Percentiles rank a stretch among this genome's conserved stretches.
These are phyloP conservation scores for Harringtonia aguacate DNA, from an alignment of 2,329 filamentous ascomycete species.

Conservation along the genomic window DNA sequence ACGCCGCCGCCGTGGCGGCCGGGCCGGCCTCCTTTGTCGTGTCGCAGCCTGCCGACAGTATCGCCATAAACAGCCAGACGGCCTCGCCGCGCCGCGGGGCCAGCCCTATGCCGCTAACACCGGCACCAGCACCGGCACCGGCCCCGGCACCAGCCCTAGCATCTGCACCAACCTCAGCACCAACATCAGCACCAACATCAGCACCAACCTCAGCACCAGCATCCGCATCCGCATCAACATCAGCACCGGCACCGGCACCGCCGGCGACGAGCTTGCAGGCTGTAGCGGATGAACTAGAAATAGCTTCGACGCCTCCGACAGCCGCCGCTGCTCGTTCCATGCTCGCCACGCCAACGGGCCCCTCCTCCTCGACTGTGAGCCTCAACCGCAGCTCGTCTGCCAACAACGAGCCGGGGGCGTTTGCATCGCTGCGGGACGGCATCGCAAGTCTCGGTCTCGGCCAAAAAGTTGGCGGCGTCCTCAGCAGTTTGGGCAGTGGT, in stretches of 20 bases:
- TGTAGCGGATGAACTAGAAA: slow-evolving; percentile 7
- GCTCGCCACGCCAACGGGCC: slow-evolving; percentile 8
- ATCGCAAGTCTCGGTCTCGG: slow-evolving; percentile 12
- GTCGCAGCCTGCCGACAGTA: slow-evolving; percentile 33
- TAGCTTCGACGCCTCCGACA: neutral
- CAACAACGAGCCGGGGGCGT: slow-evolving; percentile 9
- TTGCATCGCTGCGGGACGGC: slow-evolving; percentile 13
- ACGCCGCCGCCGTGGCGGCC: slow-evolving; percentile 8
- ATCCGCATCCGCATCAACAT: too few species aligned
- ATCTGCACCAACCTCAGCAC: too few species aligned
- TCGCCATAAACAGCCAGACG: slow-evolving; percentile 10
- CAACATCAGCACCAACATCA: too few species aligned
- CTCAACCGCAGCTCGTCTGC: slow-evolving; percentile 10
- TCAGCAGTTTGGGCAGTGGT: slow-evolving; percentile 9
- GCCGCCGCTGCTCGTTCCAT: slow-evolving; percentile 8
- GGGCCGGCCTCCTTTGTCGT: slow-evolving; percentile 4
- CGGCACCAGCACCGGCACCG: too few species aligned
- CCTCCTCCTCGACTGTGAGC: neutral
- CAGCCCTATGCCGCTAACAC: slow-evolving; percentile 24
- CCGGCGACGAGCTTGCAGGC: slow-evolving; percentile 18
- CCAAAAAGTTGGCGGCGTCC: slow-evolving; percentile 13
- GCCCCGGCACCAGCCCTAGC: too few species aligned
- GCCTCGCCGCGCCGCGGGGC: slow-evolving; percentile 17
- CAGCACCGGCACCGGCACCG: slow-evolving; percentile 25
- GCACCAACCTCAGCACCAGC: too few species aligned